Evolutionary conservation across 2,329 filamentous ascomycete genomes (phyloP).

Genomic region (Neopestalotiopsis clavispora): DNA sequence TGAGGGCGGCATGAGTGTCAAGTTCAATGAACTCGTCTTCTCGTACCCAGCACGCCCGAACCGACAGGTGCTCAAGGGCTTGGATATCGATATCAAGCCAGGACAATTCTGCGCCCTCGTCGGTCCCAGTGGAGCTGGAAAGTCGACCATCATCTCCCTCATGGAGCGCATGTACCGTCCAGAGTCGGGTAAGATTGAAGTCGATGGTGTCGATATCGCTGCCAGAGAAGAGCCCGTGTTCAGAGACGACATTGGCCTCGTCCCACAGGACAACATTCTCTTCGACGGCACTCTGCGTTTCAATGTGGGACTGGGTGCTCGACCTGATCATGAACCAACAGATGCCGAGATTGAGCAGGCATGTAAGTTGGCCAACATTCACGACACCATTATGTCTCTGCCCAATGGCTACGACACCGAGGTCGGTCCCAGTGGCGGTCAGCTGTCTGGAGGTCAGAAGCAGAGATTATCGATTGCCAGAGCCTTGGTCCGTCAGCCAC

Average conservation of each 20-base stretch:
- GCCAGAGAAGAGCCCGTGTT: constrained; percentile 47
- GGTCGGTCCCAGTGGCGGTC: constrained; percentile 73
- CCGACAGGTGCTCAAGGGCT: constrained; percentile 49
- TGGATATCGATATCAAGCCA: constrained; percentile 41
- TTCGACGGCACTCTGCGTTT: constrained; percentile 62
- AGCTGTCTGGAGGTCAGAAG: constrained; percentile 78
- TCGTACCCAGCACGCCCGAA: constrained; percentile 65
- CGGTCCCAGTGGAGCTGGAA: constrained; percentile 52
- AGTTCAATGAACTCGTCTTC: constrained; percentile 62
- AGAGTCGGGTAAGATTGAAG: constrained; percentile 51
- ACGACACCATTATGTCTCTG: constrained; percentile 67
- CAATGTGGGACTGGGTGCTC: constrained; percentile 60
- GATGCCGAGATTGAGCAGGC: constrained; percentile 69
- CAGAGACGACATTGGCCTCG: constrained; percentile 58
- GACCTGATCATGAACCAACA: constrained; percentile 58
- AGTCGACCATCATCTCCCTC: constrained; percentile 51
- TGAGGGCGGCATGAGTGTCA: constrained; percentile 42
- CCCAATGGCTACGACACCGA: constrained; percentile 71
- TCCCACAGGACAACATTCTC: constrained; percentile 62
- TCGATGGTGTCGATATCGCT: constrained; percentile 56
- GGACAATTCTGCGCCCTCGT: constrained; percentile 48
- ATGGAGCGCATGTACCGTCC: constrained; percentile 60
- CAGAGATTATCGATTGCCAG: constrained; percentile 81
- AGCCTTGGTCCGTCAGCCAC: constrained; percentile 73
- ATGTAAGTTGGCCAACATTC: constrained; percentile 71